A percentile compares a stretch with the other conserved stretches of the same genome.
Evolutionary conservation across 805 yeast species (phyloP).

Genomic region (Spathaspora gorwiae): DNA sequence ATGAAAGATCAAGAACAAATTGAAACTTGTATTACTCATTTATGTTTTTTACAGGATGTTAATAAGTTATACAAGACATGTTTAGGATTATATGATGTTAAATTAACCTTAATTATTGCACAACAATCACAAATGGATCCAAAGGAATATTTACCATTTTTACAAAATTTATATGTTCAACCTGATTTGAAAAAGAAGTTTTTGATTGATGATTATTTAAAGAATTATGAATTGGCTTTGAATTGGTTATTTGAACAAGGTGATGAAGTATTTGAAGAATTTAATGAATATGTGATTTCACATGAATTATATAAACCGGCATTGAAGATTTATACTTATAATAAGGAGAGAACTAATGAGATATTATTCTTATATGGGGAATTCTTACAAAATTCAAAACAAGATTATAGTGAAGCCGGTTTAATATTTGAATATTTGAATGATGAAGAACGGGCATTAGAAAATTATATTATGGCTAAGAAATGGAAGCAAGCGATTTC

Average conservation of each 20-base stretch:
- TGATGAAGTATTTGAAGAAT: constrained; percentile 41
- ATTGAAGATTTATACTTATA: constrained; percentile 55
- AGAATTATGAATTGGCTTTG: constrained; percentile 65
- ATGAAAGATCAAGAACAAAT: constrained; percentile 43
- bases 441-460: constrained; percentile 56
- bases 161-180: constrained; percentile 72
- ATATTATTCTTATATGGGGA: constrained; percentile 63
- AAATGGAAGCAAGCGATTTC: constrained; percentile 84
- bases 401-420: constrained; percentile 71
- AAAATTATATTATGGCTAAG: constrained; percentile 62
- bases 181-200: constrained; percentile 64
- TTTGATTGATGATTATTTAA: constrained; percentile 73
- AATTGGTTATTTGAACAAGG: constrained; percentile 53
- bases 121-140: constrained; percentile 93
- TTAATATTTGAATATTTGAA: constrained; percentile 68
- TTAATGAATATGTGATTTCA: constrained; percentile 60
- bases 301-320: constrained; percentile 73
- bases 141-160: constrained; percentile 89
- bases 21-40: constrained; percentile 67
- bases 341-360: constrained; percentile 45
- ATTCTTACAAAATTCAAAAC: constrained; percentile 48
- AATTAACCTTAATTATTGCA: constrained; percentile 76
- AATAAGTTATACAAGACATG: constrained; percentile 76
- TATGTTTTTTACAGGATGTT: constrained; percentile 88
- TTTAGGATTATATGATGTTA: constrained; percentile 76